Evolutionary conservation across 2,329 filamentous ascomycete species (phyloP).

Genomic region (Aspergillus sojae): DNA sequence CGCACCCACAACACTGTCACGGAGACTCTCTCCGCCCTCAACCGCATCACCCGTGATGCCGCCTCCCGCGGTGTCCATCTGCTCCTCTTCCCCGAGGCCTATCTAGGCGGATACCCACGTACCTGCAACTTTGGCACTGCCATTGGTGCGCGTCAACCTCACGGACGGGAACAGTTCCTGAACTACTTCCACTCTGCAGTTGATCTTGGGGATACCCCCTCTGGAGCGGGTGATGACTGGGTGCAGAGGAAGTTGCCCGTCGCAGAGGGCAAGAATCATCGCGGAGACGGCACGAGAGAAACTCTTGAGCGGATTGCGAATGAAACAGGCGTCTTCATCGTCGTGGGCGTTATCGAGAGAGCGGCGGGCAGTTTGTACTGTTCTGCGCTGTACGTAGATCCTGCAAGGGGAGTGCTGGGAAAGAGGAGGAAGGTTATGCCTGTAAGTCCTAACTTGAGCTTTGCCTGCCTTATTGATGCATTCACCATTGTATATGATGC

Average conservation of each 20-base stretch:
- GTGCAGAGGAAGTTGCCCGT: slow-evolving; percentile 61
- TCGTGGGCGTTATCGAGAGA: slow-evolving; percentile 77
- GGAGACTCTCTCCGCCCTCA: slow-evolving; percentile 68
- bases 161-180: slow-evolving; percentile 80
- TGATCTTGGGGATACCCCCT: slow-evolving; percentile 78
- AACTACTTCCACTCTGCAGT: slow-evolving; percentile 77
- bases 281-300: slow-evolving; percentile 79
- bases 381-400: slow-evolving; percentile 78
- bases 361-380: slow-evolving; percentile 85
- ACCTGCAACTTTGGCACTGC: slow-evolving; percentile 75
- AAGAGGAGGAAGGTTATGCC: slow-evolving; percentile 94
- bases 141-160: slow-evolving; percentile 68
- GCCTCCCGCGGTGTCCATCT: slow-evolving; percentile 64
- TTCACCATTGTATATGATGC: not conserved
- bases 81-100: slow-evolving; percentile 88
- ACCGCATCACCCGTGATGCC: slow-evolving; percentile 65
- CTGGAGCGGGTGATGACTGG: slow-evolving; percentile 74
- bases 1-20: slow-evolving; percentile 45
- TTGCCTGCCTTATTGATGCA: not conserved
- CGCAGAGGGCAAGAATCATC: slow-evolving; percentile 53
- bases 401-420: slow-evolving; percentile 69
- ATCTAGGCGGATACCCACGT: slow-evolving; percentile 87
- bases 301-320: slow-evolving; percentile 73
- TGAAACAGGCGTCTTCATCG: slow-evolving; percentile 79
- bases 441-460: slow-evolving; percentile 49